Evolutionary conservation across 192 early-diverging fungal genomes (phyloP), one percentile per base, ranked within the genome.

Genomic region (Mortierella hygrophila): DNA sequence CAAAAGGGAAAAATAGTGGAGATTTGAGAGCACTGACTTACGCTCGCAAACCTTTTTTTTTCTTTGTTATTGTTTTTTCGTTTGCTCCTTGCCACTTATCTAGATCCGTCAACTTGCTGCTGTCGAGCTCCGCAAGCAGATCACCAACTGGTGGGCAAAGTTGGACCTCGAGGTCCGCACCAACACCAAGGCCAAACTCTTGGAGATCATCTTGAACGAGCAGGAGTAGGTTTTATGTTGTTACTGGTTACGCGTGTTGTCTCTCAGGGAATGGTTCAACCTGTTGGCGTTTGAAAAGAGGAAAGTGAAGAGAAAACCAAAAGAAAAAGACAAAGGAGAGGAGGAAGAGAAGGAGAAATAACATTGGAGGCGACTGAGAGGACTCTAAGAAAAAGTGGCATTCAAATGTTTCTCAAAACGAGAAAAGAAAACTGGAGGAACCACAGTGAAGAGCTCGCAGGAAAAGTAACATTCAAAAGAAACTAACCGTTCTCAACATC

Each of bases 81-180:
- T 41, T 20, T 18, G 54, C 37, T 38, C 15, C 18, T 71, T 4
- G 21, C 70, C 21, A 71, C 21, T 44, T 26, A 20, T 29, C 46
- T 70, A 88, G 86, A 77, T 98, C 38, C 95, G 96, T 74, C 96
- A 98, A 87, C 89, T 98, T 74, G 94, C 96, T 41, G 93, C 96
- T 29, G 97, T 98, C 38, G 97, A 98, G 90, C 91, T 96, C 80
- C 93, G 95, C 74, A 98, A 98, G 87, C 93, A 94, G 74, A 88
- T 96, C 49, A 75, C 90, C 44, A 95, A 90, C 90, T 94, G 90
- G 90, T 98, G 96, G 96, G 79, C 89, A n/a, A 89, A 92, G 18
- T 68, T 96, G 26, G 94, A 93, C 55, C 89, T 79, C 32, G 79
- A 80, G 10, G 88, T 86, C 40, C 88, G 94, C 77, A 90, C 87